Evolutionary conservation across 1,139 yeast genomes (phyloP).

Genomic region (Candida sanyaensis): DNA sequence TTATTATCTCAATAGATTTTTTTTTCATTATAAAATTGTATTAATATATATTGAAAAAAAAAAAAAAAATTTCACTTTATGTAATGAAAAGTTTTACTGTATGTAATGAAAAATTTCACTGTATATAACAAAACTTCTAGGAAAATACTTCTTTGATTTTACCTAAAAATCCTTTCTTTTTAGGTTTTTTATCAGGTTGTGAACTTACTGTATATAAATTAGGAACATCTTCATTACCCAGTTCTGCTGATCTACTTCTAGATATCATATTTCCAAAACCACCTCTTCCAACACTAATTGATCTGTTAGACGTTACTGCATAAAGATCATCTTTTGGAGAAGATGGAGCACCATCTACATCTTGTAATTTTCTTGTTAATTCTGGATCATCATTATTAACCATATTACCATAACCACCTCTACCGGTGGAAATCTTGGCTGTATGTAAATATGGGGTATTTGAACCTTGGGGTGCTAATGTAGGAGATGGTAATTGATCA

Average conservation of each 20-base stretch:
- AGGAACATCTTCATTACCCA: conserved; percentile 6
- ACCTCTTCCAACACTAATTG: conserved; percentile 49
- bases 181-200: conserved; percentile 21
- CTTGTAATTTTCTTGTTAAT: conserved; percentile 66
- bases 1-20: conserved; percentile 27
- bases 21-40: not conserved
- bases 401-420: conserved; percentile 86
- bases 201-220: conserved; percentile 30
- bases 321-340: conserved; percentile 28
- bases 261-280: conserved; percentile 50
- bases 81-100: too few species aligned
- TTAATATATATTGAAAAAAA: not conserved
- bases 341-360: conserved; percentile 48
- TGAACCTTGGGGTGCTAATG: conserved; percentile 59
- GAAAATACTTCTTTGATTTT: conserved; percentile 33
- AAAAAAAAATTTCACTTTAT: too few species aligned
- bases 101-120: too few species aligned
- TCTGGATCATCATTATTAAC: conserved; percentile 62
- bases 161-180: conserved; percentile 29
- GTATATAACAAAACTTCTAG: conserved; percentile 6
- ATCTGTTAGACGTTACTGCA: conserved; percentile 39
- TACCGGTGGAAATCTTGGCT: conserved; percentile 67
- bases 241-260: conserved; percentile 12
- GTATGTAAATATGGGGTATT: conserved; percentile 63
- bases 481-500: conserved; percentile 50